These are phyloP conservation scores for Gymnopus androsaceus DNA, from an alignment of 1,284 basidiomycete species.

Conservation along the genomic window DNA sequence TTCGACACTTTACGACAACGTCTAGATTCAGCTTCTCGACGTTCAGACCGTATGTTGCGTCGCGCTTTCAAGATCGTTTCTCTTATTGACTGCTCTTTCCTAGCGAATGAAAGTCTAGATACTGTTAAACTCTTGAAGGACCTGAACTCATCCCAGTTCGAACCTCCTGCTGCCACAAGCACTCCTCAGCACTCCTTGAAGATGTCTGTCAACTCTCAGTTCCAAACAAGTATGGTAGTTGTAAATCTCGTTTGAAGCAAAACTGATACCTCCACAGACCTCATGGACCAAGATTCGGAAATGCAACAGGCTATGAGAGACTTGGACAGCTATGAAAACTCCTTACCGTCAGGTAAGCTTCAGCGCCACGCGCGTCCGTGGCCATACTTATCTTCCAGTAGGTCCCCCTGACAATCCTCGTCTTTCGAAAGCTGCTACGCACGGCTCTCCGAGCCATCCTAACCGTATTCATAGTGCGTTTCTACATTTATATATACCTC, in stretches of 20 bases:
- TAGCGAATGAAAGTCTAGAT: constrained; percentile 36
- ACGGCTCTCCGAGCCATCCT: not conserved
- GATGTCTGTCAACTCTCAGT: constrained; percentile 50
- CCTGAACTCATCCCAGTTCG: constrained; percentile 39
- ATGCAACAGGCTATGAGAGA: constrained; percentile 70
- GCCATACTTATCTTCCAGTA: not conserved
- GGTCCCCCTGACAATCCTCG: not conserved
- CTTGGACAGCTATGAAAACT: constrained; percentile 51
- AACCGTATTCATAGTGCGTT: not conserved
- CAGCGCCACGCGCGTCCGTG: not conserved
- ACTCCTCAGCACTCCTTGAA: constrained; percentile 61
- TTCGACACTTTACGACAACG: constrained; percentile 53
- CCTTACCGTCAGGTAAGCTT: constrained; percentile 12
- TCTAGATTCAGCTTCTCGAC: constrained; percentile 34
- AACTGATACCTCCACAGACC: constrained; percentile 43
- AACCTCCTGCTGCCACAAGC: constrained; percentile 50
- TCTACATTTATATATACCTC: not conserved
- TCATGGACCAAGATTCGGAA: constrained; percentile 70
- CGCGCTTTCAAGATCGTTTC: not conserved
- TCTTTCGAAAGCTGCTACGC: not conserved
- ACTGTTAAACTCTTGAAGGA: constrained; percentile 39
- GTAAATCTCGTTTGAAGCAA: not conserved
- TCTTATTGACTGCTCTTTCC: not conserved
- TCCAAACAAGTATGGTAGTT: constrained; percentile 61
- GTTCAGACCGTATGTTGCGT: not conserved